Evolutionary conservation across 768 basidiomycete species (phyloP).

Genomic region (Tricholoma terreum): DNA sequence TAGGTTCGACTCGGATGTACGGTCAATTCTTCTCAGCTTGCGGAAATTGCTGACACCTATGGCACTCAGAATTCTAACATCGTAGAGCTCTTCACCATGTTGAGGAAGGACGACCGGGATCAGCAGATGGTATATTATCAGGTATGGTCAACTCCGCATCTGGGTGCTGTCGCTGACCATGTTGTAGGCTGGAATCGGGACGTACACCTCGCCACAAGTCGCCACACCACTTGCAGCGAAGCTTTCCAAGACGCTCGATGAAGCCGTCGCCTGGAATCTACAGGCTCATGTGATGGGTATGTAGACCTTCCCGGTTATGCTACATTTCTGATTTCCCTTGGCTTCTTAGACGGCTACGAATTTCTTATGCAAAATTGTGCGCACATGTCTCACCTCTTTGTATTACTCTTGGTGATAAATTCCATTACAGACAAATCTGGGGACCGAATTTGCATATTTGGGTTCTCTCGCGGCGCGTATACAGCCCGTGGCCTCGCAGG

Average conservation of each 20-base stretch:
- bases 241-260: constrained; percentile 36
- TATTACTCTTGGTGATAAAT: neutral
- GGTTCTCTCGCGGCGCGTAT: constrained; percentile 59
- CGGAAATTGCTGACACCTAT: neutral
- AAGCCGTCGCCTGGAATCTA: constrained; percentile 45
- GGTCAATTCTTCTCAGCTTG: neutral
- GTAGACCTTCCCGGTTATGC: neutral
- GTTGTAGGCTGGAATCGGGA: constrained; percentile 52
- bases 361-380: constrained; percentile 60
- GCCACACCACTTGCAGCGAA: constrained; percentile 45
- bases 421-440: constrained; percentile 36
- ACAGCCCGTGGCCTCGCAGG: constrained; percentile 42
- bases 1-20: constrained; percentile 25
- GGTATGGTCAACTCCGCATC: constrained; percentile 10
- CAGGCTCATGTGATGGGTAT: constrained; percentile 50
- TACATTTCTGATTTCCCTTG: neutral
- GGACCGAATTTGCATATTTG: constrained; percentile 51
- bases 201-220: constrained; percentile 50
- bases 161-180: neutral
- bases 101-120: constrained; percentile 34
- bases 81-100: constrained; percentile 33
- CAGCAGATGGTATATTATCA: constrained; percentile 45
- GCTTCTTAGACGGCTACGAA: constrained; percentile 45
- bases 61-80: constrained; percentile 36
- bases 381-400: constrained; percentile 3